Base-by-base conservation (phyloP, 805 yeast species). In the Pichia cephalocereana region DNA sequence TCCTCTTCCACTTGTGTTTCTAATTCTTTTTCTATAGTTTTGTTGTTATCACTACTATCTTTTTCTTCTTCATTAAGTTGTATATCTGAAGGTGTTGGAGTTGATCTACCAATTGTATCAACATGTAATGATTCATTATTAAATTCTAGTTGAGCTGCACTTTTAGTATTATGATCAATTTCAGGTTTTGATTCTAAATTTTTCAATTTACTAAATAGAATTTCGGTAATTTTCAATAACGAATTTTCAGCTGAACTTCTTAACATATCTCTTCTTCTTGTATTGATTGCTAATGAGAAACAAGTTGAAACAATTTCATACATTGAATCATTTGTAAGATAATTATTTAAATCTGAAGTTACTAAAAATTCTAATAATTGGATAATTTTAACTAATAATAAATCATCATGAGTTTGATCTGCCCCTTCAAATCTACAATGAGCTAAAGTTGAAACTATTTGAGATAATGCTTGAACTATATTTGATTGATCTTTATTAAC, bases 371-470 rank as follows among this genome's bases (percentile, higher is more conserved):
- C 91, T 56, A 91, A 70, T 27, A 91, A 69, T 41, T 83, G 72
- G 52, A 93, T 76, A 19, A 93, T 95, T 59, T 86, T 86, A 45
- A 91, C 72, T 42, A 93, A 69, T 4, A 93, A 91, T 0, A 95
- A 86, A 62, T 93, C 99, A 67, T 93, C 98, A 40, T 87, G 83
- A 36, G 83, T 76, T 62, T 88, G 95, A 61, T 90, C 96, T 0
- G 93, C 84, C 2, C 96, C 96, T 69, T 93, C 97, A 62, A 93
- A 93, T 42, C 96, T 78, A 66, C 98, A 93, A 62, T 88, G 96
- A 0, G 98, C 86, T 52, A 93, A 72, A 0, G 97, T 77, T 32
- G 78, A 77, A 10, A 83, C 76, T 43, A 85, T 74, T 58, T 86
- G 87, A 17, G 80, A 75, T 52, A 86, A 65, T 1, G 84, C 75